Conservation (phyloP, 78 protist species). For the Dictyostelium capitatum region DNA sequence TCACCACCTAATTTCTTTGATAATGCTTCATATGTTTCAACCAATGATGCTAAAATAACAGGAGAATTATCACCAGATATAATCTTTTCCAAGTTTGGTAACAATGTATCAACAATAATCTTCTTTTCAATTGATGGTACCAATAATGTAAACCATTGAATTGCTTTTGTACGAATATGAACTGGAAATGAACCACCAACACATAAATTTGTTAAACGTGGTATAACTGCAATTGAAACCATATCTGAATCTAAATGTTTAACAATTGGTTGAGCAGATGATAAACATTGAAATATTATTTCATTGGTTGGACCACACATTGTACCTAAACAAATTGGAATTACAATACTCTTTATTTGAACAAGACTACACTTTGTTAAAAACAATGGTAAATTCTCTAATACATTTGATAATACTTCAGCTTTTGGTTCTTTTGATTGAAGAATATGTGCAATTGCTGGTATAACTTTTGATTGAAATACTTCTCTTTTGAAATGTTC, state of each 20-base stretch:
- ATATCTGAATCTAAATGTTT: slow-evolving; percentile 54
- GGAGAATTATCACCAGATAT: slow-evolving; percentile 55
- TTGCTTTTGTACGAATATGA: slow-evolving; percentile 55
- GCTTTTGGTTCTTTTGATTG: slow-evolving; percentile 15
- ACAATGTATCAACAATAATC: slow-evolving; percentile 10
- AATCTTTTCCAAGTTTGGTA: slow-evolving; percentile 59
- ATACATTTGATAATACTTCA: slow-evolving; percentile 23
- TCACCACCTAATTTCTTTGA: slow-evolving; percentile 76
- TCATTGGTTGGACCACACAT: slow-evolving; percentile 79
- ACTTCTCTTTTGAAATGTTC: slow-evolving; percentile 29
- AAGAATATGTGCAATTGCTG: not conserved
- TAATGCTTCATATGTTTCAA: slow-evolving; percentile 49
- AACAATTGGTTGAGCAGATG: not conserved
- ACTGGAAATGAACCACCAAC: slow-evolving; percentile 43
- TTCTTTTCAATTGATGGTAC: slow-evolving; percentile 56
- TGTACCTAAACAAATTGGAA: slow-evolving; percentile 58
- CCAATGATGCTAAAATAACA: slow-evolving; percentile 50
- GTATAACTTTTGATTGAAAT: slow-evolving; percentile 15
- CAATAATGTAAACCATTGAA: slow-evolving; percentile 60
- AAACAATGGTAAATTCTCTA: slow-evolving; percentile 13
- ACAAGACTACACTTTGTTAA: slow-evolving; percentile 11
- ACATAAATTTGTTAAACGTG: slow-evolving; percentile 52
- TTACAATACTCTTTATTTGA: not conserved
- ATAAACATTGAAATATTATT: slow-evolving; percentile 54
- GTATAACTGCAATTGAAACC: slow-evolving; percentile 26